phyloP scores from a whole-genome alignment of 2,329 filamentous ascomycete genomes.

The Ascochyta lentis region DNA sequence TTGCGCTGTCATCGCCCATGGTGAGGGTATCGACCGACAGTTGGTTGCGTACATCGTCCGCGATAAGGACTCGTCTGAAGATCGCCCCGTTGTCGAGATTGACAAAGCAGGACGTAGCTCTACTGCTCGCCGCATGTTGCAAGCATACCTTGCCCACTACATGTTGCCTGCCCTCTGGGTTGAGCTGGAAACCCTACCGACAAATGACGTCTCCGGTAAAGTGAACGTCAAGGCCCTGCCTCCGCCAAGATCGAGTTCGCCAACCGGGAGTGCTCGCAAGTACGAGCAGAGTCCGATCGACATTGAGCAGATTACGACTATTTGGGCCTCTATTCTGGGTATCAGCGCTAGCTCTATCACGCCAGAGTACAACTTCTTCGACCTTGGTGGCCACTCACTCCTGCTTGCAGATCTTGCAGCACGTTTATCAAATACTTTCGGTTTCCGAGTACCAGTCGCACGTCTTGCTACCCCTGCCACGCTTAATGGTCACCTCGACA shows the following conservation, averaged over 20 bases:
- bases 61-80: slow-evolving; percentile 65
- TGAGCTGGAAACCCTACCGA: slow-evolving; percentile 72
- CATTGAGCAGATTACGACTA: slow-evolving; percentile 70
- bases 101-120: slow-evolving; percentile 76
- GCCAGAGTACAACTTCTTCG: slow-evolving; percentile 78
- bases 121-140: slow-evolving; percentile 68
- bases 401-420: slow-evolving; percentile 79
- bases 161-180: slow-evolving; percentile 85
- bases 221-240: slow-evolving; percentile 76
- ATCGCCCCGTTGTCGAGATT: slow-evolving; percentile 68
- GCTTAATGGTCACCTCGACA: slow-evolving; percentile 73
- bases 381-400: slow-evolving; percentile 79
- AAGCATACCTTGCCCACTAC: slow-evolving; percentile 75
- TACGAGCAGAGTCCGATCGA: slow-evolving; percentile 68
- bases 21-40: slow-evolving; percentile 77
- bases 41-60: slow-evolving; percentile 78
- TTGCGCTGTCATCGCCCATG: slow-evolving; percentile 75
- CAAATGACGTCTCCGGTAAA: slow-evolving; percentile 80
- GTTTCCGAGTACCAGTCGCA: slow-evolving; percentile 74
- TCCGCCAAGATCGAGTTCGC: slow-evolving; percentile 60
- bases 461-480: slow-evolving; percentile 75
- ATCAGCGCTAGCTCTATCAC: slow-evolving; percentile 69
- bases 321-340: slow-evolving; percentile 75
- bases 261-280: slow-evolving; percentile 54
- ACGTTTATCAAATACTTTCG: slow-evolving; percentile 71